phyloP scores from a whole-genome alignment of 805 yeast species.

The Candida maesae region DNA sequence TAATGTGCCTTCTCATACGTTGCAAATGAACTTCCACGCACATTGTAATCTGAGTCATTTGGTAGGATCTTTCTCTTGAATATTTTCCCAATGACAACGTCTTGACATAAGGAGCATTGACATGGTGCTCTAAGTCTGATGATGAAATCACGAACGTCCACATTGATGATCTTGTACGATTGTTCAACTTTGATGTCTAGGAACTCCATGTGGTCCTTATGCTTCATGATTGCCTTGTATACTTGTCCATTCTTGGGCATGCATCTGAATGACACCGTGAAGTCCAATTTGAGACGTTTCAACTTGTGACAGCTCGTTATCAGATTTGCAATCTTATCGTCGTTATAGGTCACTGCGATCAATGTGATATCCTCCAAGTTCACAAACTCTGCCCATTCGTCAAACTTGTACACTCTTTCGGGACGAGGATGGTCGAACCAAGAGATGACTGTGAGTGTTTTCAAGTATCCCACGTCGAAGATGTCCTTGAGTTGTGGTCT shows the following conservation, averaged over 20 bases:
- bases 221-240: constrained; percentile 31
- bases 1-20: constrained; percentile 33
- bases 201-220: constrained; percentile 33
- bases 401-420: constrained; percentile 33
- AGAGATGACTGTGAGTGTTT: constrained; percentile 37
- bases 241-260: constrained; percentile 32
- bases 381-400: constrained; percentile 34
- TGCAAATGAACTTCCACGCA: constrained; percentile 24
- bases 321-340: constrained; percentile 30
- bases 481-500: constrained; percentile 31
- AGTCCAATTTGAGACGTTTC: constrained; percentile 39
- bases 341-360: constrained; percentile 34
- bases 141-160: constrained; percentile 18
- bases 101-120: constrained; percentile 20
- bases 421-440: constrained; percentile 37
- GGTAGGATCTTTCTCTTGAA: constrained; percentile 33
- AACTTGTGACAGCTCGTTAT: constrained; percentile 30
- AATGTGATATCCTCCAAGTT: constrained; percentile 37
- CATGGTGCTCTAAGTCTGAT: constrained; percentile 18
- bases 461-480: constrained; percentile 33
- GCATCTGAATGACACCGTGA: constrained; percentile 31
- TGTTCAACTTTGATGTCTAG: constrained; percentile 34
- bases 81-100: constrained; percentile 28
- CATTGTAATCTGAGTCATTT: constrained; percentile 27
- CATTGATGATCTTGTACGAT: constrained; percentile 14